Evolutionary conservation across 192 early-diverging fungal species (phyloP).

Genomic region (Tieghemiomyces parasiticus): DNA sequence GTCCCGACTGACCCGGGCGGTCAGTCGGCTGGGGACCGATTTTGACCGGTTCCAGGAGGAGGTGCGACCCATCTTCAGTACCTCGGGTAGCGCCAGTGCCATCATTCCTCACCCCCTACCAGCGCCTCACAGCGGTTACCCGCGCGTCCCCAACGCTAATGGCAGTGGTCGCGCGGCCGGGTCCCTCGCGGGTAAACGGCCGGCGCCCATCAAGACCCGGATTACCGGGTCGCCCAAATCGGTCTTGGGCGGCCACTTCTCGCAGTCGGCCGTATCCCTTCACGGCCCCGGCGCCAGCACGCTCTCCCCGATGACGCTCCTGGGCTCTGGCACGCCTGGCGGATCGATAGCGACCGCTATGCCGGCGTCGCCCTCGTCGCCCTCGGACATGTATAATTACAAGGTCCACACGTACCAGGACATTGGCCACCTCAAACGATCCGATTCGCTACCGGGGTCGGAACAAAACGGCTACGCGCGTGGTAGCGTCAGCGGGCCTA

Average conservation of each 20-base stretch:
- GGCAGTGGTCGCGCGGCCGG: too few species aligned
- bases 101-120: background rate
- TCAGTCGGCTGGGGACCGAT: slow-evolving; percentile 14
- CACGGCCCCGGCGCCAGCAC: background rate
- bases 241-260: background rate
- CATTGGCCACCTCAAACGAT: background rate
- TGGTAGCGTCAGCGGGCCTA: too few species aligned
- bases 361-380: slow-evolving; percentile 4
- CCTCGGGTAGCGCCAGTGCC: background rate
- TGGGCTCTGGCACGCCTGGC: background rate
- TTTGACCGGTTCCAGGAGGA: slow-evolving; percentile 3
- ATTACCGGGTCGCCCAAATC: background rate
- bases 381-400: background rate
- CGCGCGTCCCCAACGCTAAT: too few species aligned
- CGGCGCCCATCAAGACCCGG: too few species aligned
- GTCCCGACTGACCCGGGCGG: slow-evolving; percentile 20
- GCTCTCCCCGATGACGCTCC: slow-evolving; percentile 3
- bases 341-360: too few species aligned
- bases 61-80: slow-evolving; percentile 1
- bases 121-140: background rate
- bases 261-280: slow-evolving; percentile 1
- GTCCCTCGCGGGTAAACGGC: too few species aligned
- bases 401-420: slow-evolving; percentile 2
- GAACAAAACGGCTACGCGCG: too few species aligned
- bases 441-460: background rate